Evolutionary conservation across 257 asterid genomes (phyloP).

Genomic region (Fraxinus anomala): DNA sequence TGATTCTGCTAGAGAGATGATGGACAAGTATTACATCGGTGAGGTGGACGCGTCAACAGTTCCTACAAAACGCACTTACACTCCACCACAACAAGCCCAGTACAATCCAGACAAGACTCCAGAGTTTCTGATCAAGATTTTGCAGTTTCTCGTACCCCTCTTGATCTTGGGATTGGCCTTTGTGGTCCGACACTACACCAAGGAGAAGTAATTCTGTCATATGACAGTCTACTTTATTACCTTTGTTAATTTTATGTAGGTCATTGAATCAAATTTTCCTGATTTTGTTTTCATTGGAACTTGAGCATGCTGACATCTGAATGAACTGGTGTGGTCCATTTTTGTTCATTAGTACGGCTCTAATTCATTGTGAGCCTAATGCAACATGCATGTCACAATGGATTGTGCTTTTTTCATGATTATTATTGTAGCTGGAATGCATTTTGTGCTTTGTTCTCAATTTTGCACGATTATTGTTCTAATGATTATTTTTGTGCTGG

Average conservation of each 20-base stretch:
- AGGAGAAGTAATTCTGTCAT: conserved; percentile 22
- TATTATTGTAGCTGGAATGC: not conserved
- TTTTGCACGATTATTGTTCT: not conserved
- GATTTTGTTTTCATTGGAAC: not conserved
- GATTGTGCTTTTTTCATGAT: not conserved
- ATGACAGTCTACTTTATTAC: not conserved
- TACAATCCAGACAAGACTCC: conserved; percentile 30
- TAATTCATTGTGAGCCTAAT: not conserved
- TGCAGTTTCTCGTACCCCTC: conserved; percentile 34
- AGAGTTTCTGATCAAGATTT: conserved; percentile 32
- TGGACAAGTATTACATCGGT: conserved; percentile 25
- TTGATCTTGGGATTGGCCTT: conserved; percentile 34
- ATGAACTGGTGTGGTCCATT: not conserved
- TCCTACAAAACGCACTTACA: conserved; percentile 25
- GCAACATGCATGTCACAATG: not conserved
- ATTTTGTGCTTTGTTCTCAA: conserved; percentile 2
- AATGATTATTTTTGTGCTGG: not conserved
- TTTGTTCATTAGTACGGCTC: not conserved
- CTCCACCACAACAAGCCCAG: conserved; percentile 25
- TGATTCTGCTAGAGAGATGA: conserved; percentile 28
- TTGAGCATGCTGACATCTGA: not conserved
- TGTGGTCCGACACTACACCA: conserved; percentile 34
- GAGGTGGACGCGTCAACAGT: conserved; percentile 28
- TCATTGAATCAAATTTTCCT: not conserved
- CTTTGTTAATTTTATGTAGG: not conserved